These are phyloP conservation scores for Bolboschoenoplectus hybrid DNA, from an alignment of 202 grass and related monocot genomes.

Conservation along the genomic window DNA sequence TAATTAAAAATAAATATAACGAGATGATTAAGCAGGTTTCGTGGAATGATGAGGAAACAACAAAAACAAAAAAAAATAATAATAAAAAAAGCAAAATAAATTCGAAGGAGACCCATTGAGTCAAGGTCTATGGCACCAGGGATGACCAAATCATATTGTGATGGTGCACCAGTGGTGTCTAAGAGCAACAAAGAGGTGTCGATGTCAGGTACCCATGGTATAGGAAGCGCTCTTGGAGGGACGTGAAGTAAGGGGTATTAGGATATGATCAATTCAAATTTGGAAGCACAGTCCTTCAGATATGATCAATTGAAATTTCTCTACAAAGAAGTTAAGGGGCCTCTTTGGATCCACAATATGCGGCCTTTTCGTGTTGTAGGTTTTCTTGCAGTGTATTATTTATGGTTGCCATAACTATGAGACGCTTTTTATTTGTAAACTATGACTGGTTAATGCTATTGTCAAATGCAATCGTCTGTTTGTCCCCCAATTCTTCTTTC, in stretches of 20 bases:
- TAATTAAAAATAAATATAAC: slow-evolving; percentile 10
- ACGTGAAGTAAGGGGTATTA: background rate
- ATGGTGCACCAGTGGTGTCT: background rate
- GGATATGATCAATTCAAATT: background rate
- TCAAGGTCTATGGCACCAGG: background rate
- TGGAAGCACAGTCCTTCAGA: background rate
- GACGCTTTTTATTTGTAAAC: background rate
- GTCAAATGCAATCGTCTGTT: background rate
- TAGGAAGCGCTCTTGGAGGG: background rate
- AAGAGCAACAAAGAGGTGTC: background rate
- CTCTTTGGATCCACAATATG: background rate
- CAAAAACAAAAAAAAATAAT: background rate
- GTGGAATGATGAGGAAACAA: background rate
- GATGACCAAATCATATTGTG: background rate
- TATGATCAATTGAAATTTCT: background rate
- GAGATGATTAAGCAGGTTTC: background rate
- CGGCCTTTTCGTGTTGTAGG: background rate
- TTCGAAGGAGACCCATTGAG: background rate
- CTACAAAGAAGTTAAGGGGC: background rate
- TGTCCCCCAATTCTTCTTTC: background rate
- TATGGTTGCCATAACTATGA: background rate
- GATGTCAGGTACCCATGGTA: background rate
- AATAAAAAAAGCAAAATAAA: slow-evolving; percentile 2
- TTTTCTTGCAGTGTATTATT: background rate
- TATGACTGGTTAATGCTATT: background rate